Evolutionary conservation across 2,329 filamentous ascomycete species (phyloP).

Genomic region (Bimuria novae-zelandiae): DNA sequence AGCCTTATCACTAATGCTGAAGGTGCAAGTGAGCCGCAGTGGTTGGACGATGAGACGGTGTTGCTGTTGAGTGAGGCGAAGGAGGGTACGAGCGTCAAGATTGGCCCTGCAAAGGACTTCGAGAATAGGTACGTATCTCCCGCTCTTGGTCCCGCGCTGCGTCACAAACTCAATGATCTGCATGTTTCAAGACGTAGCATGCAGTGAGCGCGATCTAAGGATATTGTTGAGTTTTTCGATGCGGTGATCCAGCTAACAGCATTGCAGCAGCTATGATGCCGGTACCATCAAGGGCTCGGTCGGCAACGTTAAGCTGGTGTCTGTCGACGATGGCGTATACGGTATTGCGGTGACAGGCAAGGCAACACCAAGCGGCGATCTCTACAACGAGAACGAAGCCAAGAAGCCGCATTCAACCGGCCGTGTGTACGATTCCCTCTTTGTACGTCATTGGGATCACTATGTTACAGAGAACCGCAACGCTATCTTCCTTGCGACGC

Average conservation of each 20-base stretch:
- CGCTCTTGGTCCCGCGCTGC: no score
- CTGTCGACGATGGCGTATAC: constrained; percentile 43
- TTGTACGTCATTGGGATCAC: constrained; percentile 83
- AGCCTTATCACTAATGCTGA: constrained; percentile 67
- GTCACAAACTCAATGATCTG: no score
- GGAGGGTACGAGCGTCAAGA: constrained; percentile 47
- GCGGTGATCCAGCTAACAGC: constrained; percentile 2
- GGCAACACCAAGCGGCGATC: constrained; percentile 68
- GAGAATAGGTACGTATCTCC: constrained; percentile 33
- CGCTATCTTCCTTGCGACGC: constrained; percentile 72
- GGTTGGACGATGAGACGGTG: constrained; percentile 72
- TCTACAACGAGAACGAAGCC: constrained; percentile 68
- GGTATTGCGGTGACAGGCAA: constrained; percentile 61
- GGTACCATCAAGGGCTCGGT: constrained; percentile 53
- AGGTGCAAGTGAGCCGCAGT: constrained; percentile 71
- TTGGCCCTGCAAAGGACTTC: constrained; percentile 41
- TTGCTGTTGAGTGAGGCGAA: constrained; percentile 56
- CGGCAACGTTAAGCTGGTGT: constrained; percentile 53
- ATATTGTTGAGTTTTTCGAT: background rate
- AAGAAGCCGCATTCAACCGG: constrained; percentile 66
- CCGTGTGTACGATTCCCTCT: constrained; percentile 74
- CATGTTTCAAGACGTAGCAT: no score
- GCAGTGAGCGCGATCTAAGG: background rate
- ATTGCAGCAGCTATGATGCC: constrained; percentile 45
- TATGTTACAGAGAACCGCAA: constrained; percentile 72